Conservation (phyloP, 2,329 filamentous ascomycete species). For the Stenocarpella maydis region DNA sequence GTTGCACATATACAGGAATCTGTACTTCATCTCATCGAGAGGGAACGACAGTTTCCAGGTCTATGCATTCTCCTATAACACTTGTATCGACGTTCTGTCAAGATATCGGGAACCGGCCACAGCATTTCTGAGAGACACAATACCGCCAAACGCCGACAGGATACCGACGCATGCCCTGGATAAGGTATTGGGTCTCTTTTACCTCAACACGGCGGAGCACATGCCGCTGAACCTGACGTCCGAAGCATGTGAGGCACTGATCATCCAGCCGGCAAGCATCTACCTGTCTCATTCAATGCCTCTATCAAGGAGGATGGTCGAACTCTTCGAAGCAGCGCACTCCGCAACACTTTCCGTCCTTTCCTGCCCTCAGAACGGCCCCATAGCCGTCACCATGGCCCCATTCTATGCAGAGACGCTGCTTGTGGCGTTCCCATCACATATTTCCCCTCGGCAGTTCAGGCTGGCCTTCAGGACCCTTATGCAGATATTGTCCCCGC, state of each 20-base stretch:
- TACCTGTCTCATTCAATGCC: constrained; percentile 67
- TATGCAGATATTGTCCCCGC: constrained; percentile 82
- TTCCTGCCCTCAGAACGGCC: constrained; percentile 78
- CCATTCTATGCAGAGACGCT: constrained; percentile 86
- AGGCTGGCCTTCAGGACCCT: constrained; percentile 87
- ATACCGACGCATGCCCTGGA: constrained; percentile 73
- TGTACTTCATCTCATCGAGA: constrained; percentile 83
- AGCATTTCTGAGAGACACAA: constrained; percentile 71
- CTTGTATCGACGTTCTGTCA: constrained; percentile 81
- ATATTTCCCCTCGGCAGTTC: constrained; percentile 85
- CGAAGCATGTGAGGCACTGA: constrained; percentile 72
- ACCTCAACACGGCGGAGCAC: constrained; percentile 86
- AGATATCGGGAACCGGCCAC: constrained; percentile 73
- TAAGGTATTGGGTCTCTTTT: constrained; percentile 83
- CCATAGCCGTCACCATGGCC: constrained; percentile 74
- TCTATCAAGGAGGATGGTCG: constrained; percentile 55
- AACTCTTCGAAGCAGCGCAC: constrained; percentile 88
- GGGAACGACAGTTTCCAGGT: constrained; percentile 80
- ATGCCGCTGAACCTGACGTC: constrained; percentile 76
- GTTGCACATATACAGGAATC: constrained; percentile 76
- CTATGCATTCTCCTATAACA: constrained; percentile 84
- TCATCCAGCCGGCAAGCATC: constrained; percentile 76
- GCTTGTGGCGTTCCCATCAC: constrained; percentile 79
- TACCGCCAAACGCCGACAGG: constrained; percentile 55
- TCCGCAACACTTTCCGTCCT: constrained; percentile 82